Percentiles rank a stretch among this genome's conserved stretches.
These are phyloP conservation scores for Staphylotrichum longicolle DNA, from an alignment of 495 filamentous ascomycete genomes.

Conservation along the genomic window DNA sequence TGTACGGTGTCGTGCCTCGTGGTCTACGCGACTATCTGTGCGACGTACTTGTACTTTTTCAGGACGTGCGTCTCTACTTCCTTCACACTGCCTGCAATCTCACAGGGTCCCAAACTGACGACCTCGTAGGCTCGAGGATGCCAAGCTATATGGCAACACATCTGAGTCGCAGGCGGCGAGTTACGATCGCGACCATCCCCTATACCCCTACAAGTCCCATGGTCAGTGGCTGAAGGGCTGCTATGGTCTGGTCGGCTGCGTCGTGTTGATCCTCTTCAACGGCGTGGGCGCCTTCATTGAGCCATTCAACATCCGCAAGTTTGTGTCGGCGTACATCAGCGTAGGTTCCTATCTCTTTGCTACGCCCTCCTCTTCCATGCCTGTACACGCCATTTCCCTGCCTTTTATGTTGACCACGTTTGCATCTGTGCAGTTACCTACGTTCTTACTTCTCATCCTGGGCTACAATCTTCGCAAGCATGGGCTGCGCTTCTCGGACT, in stretches of 20 bases:
- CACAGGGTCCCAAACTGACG: neutral
- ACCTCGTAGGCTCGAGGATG: constrained; percentile 31
- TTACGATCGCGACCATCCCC: constrained; percentile 44
- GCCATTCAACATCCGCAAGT: constrained; percentile 41
- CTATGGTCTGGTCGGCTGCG: constrained; percentile 46
- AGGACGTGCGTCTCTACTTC: constrained; percentile 33
- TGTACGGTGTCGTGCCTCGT: constrained; percentile 47
- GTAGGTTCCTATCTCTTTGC: constrained; percentile 32
- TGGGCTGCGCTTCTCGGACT: constrained; percentile 30
- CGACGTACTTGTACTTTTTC: constrained; percentile 45
- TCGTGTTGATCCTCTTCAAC: constrained; percentile 47
- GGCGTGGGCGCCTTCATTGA: constrained; percentile 41
- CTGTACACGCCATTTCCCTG: no score
- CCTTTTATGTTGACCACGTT: neutral
- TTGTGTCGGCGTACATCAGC: constrained; percentile 49
- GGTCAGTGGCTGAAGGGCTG: constrained; percentile 47
- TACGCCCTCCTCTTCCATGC: no score
- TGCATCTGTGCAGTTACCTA: constrained; percentile 26
- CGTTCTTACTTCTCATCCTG: constrained; percentile 36
- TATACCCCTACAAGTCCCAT: constrained; percentile 50
- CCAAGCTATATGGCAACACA: constrained; percentile 34
- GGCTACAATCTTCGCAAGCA: constrained; percentile 40
- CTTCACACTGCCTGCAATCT: neutral
- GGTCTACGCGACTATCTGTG: constrained; percentile 46
- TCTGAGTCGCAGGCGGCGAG: constrained; percentile 38